Percentiles rank a stretch among this genome's conserved stretches.
Conservation (phyloP, 1,284 basidiomycete genomes). For the Tilletia caries region DNA sequence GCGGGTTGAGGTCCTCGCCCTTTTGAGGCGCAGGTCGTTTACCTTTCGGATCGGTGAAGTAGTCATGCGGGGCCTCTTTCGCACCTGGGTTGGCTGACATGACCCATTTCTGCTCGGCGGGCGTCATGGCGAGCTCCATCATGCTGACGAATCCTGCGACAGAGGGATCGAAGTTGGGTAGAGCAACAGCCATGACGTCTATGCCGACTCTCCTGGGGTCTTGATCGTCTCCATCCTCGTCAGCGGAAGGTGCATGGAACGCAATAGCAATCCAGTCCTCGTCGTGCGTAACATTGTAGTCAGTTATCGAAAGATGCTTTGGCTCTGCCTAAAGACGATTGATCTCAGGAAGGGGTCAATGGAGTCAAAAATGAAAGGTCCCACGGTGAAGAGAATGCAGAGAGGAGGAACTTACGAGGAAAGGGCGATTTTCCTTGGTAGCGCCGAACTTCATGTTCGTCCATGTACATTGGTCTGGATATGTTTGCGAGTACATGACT, state of each 20-base stretch:
- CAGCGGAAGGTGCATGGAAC: constrained; percentile 17
- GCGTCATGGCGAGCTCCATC: constrained; percentile 44
- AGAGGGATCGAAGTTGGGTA: constrained; percentile 39
- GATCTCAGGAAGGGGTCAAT: too few relatives aligned
- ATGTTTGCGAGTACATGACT: constrained; percentile 4
- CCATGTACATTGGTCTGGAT: constrained; percentile 11
- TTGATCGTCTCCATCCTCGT: too few relatives aligned
- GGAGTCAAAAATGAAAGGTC: not conserved
- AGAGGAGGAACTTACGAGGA: constrained; percentile 4
- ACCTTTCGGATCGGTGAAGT: not conserved
- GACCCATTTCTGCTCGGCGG: constrained; percentile 33
- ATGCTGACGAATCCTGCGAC: constrained; percentile 34
- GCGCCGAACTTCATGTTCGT: constrained; percentile 13
- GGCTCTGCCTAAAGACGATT: constrained; percentile 20
- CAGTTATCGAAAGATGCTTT: constrained; percentile 13
- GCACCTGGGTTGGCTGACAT: constrained; percentile 3
- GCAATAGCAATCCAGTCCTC: constrained; percentile 48
- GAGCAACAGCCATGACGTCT: constrained; percentile 44
- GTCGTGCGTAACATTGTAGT: constrained; percentile 50
- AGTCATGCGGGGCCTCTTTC: not conserved
- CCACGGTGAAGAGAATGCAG: too few relatives aligned
- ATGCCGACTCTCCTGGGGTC: constrained; percentile 26
- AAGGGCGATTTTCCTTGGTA: constrained; percentile 15
- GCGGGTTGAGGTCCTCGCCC: not conserved
- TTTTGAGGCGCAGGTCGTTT: not conserved